Base-by-base conservation (phyloP, 2,329 filamentous ascomycete species). In the Tricladium varicosporioides region DNA sequence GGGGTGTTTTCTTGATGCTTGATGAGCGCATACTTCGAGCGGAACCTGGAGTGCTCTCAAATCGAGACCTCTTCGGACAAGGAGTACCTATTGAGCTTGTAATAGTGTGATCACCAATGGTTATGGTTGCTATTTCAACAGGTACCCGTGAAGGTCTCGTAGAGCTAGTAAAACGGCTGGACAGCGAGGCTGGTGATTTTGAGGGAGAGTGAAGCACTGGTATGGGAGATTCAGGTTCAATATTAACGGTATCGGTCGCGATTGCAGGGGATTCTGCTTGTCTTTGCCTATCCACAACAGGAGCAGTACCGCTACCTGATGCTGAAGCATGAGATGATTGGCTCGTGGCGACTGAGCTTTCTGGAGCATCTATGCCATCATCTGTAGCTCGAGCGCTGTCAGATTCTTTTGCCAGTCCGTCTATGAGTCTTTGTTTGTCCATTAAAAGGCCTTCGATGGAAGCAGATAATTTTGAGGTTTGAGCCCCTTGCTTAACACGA, bases 41-140 rank as follows among this genome's bases (percentile, higher is more conserved):
- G 14, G 56, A 55, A 32, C 44, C 59, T 8, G 53, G 18, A 18
- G 15, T 18, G 43, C 52, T 49, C 11, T 63, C 61, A 9, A 53
- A 48, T 32, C 60, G 58, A 48, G 61, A 48, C 52, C 64, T 60
- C 45, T 70, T 70, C 1, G 61, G 60, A 40, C 48, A 53, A 27
- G 64, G 64, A 2, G 61, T 65, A 10, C 68, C 69, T 53, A 71
- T 67, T 15, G 64, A 63, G 36, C 68, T 70, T 5, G 64, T 70
- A 13, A 67, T 57, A 2, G 67, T 71, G 22, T 69, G 63, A 31
- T 70, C 63, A 15, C 68, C 70, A 52, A 71, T 71, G 2, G 65
- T 70, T 42, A 71, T 71, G 13, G 68, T 71, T 14, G 70, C 69
- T n/a, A 63, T 63, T 53, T 69, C 65, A 42, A 60, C 40, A 52